Conservation (phyloP, 106 monocot species). For the Allium cepa region DNA sequence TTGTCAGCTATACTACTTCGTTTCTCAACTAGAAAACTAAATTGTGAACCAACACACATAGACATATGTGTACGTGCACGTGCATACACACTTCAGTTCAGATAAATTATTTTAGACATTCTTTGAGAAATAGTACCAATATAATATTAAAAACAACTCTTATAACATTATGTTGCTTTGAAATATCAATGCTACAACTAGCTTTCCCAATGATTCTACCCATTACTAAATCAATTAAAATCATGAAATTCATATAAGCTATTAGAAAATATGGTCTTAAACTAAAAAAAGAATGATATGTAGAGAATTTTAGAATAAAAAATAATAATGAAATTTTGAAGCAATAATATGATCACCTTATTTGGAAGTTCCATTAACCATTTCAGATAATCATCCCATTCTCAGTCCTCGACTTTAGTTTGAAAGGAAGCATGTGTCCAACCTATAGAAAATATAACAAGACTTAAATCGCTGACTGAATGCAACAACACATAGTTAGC, state of each 20-base stretch:
- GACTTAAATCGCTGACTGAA: background rate
- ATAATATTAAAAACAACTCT: constrained; percentile 92
- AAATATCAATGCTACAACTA: constrained; percentile 73
- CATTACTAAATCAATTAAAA: constrained; percentile 55
- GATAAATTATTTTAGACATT: background rate
- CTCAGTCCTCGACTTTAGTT: constrained; percentile 68
- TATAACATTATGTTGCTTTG: constrained; percentile 92
- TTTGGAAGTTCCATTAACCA: constrained; percentile 98
- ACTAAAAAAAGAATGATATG: too few species aligned
- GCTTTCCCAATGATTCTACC: constrained; percentile 97
- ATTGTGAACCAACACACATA: too few species aligned
- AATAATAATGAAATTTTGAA: background rate
- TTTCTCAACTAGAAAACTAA: too few species aligned
- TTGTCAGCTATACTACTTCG: too few species aligned
- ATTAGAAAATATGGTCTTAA: background rate
- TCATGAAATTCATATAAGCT: constrained; percentile 1
- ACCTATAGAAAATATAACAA: constrained; percentile 36
- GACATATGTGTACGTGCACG: too few species aligned
- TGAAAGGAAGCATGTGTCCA: constrained; percentile 84
- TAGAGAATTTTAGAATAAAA: background rate
- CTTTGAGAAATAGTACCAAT: constrained; percentile 46
- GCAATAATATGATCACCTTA: constrained; percentile 33
- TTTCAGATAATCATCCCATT: constrained; percentile 90
- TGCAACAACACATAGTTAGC: background rate
- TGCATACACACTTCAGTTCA: too few species aligned